These are phyloP conservation scores for Cyberlindnera maritima DNA, from an alignment of 805 yeast genomes.

Conservation along the genomic window DNA sequence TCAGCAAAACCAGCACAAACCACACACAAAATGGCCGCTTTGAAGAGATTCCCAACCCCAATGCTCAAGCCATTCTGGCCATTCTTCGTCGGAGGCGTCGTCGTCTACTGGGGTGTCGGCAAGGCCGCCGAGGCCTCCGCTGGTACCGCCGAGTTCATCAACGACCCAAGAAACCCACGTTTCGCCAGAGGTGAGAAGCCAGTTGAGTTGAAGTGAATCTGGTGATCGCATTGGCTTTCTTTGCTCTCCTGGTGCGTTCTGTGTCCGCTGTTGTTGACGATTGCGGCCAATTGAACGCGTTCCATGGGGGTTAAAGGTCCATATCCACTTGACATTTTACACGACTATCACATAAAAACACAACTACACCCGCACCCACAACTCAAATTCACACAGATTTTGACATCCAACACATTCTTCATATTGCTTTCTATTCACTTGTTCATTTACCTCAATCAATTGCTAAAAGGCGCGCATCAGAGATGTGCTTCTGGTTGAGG, in stretches of 20 bases:
- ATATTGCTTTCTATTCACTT: not conserved
- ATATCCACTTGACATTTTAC: not conserved
- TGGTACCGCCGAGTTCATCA: conserved; percentile 77
- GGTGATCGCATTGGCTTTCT: too few relatives aligned
- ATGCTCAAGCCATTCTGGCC: conserved; percentile 78
- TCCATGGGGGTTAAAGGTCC: not conserved
- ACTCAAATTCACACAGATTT: not conserved
- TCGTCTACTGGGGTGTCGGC: conserved; percentile 68
- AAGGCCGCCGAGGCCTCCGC: conserved; percentile 67
- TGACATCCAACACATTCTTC: not conserved
- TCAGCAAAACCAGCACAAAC: not conserved
- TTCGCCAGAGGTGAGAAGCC: conserved; percentile 58
- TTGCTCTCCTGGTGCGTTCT: not conserved
- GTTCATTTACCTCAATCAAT: not conserved
- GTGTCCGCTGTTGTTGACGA: conserved; percentile 1
- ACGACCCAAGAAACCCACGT: conserved; percentile 97
- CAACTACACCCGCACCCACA: not conserved
- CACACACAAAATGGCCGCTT: conserved; percentile 28
- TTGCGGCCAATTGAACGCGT: not conserved
- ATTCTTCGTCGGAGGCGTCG: conserved; percentile 77
- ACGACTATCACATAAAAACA: not conserved
- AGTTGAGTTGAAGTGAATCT: conserved; percentile 32
- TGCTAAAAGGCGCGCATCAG: not conserved
- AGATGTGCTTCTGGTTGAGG: not conserved
- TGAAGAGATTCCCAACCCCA: conserved; percentile 44